Evolutionary conservation across 352 stramenopile genomes (phyloP), one percentile per base, ranked within the genome.

Genomic region (Phytophthora brassicae): DNA sequence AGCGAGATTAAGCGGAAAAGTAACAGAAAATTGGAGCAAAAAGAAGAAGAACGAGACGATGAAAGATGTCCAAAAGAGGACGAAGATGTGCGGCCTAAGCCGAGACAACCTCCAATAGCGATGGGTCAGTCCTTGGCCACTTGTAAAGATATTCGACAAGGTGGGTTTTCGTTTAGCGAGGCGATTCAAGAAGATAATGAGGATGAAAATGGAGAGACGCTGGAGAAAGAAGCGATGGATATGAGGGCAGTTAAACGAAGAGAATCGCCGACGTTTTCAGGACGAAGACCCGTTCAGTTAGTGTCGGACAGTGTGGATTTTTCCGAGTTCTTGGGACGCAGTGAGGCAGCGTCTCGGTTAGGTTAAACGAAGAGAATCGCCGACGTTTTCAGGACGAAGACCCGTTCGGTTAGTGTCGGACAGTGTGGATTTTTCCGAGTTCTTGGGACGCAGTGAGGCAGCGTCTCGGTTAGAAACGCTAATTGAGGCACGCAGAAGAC

Each of bases 81-180:
- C 1, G 28, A 44, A 42, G 22, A 23, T 4, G n/a, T n/a, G n/a
- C n/a, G n/a, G n/a, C n/a, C n/a, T n/a, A 11, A 28, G 28, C 45
- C 17, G 13, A 75, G 43, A 28, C 68, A 56, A 26, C 47, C 41
- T 20, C 61, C 60, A 6, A 59, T 64, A 33, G 43, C 64, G 14
- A 65, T 63, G 19, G 48, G 41, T 13, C 44, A 59, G 14, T 66
- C 50, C 26, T 60, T 62, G 35, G 38, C 56, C n/a, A 58, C 55
- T n/a, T 38, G 56, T 26, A 26, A 16, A 55, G 12, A 29, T 39
- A 31, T 8, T 31, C 26, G 23, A 44, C 39, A 23, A 56, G 38
- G 47, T 51, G 56, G 60, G 0, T 62, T 70, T 31, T 74, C 66
- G 3, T 74, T 74, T 47, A 12, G 64, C 23, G 55, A 74, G 28